Evolutionary conservation across 2,329 filamentous ascomycete genomes (phyloP), one percentile per base, ranked within the genome.

Genomic region (Aureobasidium sp.): DNA sequence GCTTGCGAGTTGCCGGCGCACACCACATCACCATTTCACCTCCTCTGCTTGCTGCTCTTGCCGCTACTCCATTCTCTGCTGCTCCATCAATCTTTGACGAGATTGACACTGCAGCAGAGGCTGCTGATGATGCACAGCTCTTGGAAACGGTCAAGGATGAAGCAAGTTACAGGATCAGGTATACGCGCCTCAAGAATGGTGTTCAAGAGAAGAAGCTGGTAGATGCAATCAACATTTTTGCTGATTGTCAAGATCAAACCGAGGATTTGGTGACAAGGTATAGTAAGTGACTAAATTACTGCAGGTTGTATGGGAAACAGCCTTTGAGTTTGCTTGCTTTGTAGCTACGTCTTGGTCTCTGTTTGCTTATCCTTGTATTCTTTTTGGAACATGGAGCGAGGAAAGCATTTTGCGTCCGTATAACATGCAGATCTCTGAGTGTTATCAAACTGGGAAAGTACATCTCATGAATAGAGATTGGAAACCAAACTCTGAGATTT

Each of bases 11-110:
- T 1, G 81, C 81, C 1, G 83, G 84, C 0, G 79, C 81, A 1
- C 74, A 84, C 40, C 81, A 85, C 68, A 80, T 87, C 24, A 86
- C 84, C 0, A 76, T 88, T 39, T 76, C 83, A 0, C 83, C 84
- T 0, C 72, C 71, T 0, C 70, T 86, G 2, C 72, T 87, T 29
- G 60, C 66, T 35, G 70, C 70, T 9, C 72, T 69, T 7, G 68
- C 68, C 1, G 27, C 44, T 12, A 48, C 39, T 2, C 31, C 42
- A 19, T 47, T 45, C 6, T n/a, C 52, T 17, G 35, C 37, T 14
- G 9, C 53, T 5, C 22, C 49, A 4, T 9, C 27, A 0, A 31
- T 57, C n/a, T 48, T 52, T 12, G 58, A 61, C 31, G 47, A 49
- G 4, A 14, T 15, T 6, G 40, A 27, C 2, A 6, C 37, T 27